Percentiles rank a stretch among this genome's conserved stretches.
Evolutionary conservation across 495 filamentous ascomycete genomes (phyloP).

Genomic region (Penicillium malachiteum): DNA sequence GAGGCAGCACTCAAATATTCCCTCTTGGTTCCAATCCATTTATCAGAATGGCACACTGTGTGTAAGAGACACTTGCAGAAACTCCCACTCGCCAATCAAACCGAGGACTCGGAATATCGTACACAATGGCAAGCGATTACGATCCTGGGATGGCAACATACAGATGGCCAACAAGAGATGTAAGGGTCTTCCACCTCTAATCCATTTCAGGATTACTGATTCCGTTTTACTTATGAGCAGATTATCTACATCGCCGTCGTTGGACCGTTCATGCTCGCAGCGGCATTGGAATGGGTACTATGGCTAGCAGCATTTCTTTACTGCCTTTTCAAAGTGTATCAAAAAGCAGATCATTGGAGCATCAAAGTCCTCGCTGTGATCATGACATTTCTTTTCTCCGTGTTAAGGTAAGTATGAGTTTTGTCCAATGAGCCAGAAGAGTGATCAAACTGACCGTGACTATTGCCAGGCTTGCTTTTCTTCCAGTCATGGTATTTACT

Average conservation of each 20-base stretch:
- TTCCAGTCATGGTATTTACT: slow-evolving; percentile 93
- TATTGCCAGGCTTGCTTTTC: slow-evolving; percentile 68
- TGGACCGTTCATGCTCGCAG: slow-evolving; percentile 77
- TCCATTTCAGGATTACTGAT: too few species aligned
- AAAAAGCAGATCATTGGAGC: slow-evolving; percentile 86
- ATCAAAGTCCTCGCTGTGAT: slow-evolving; percentile 72
- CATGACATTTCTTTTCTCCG: slow-evolving; percentile 70
- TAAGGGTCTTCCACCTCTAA: slow-evolving; percentile 35
- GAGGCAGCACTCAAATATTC: too few species aligned
- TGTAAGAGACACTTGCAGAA: too few species aligned
- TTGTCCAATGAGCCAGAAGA: not conserved
- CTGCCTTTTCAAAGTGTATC: slow-evolving; percentile 82
- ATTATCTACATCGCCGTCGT: slow-evolving; percentile 82
- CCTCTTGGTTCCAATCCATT: too few species aligned
- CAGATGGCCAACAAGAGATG: slow-evolving; percentile 63
- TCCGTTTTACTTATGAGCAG: slow-evolving; percentile 47
- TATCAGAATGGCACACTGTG: too few species aligned
- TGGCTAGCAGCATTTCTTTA: slow-evolving; percentile 93
- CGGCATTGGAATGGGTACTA: slow-evolving; percentile 89
- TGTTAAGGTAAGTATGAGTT: slow-evolving; percentile 62
- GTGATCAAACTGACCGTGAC: not conserved
- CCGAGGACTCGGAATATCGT: not conserved
- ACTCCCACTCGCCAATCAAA: too few species aligned
- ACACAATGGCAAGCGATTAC: not conserved
- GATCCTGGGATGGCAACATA: not conserved